phyloP scores from a whole-genome alignment of 306 rosid species.

The Acacia confusa region DNA sequence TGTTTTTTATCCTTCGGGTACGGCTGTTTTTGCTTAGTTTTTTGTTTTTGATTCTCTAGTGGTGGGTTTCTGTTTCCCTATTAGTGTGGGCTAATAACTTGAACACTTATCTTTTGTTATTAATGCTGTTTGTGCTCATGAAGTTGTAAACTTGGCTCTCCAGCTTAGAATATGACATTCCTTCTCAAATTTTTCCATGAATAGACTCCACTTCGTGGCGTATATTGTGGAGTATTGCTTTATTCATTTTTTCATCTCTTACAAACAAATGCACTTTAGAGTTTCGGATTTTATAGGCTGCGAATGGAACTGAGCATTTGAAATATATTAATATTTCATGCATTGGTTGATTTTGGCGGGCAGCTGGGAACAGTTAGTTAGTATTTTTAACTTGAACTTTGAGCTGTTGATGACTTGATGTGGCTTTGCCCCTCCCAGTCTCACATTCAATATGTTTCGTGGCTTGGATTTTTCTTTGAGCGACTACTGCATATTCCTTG shows the following conservation, averaged over 20 bases:
- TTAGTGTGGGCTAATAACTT: neutral
- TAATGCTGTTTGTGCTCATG: neutral
- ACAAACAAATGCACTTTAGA: neutral
- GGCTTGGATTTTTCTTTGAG: neutral
- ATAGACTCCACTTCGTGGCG: neutral
- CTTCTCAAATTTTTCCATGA: neutral
- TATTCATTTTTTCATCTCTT: too few relatives aligned
- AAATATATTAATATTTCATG: neutral
- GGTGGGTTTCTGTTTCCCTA: neutral
- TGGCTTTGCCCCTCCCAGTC: neutral
- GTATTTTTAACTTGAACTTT: neutral
- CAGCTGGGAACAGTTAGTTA: neutral
- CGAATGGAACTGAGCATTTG: neutral
- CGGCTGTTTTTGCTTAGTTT: slow-evolving; percentile 20
- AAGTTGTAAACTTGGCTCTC: neutral
- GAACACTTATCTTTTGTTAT: neutral
- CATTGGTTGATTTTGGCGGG: neutral
- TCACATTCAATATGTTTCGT: neutral
- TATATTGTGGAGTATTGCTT: neutral
- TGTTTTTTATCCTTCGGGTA: neutral
- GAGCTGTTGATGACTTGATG: neutral
- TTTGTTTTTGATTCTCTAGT: neutral
- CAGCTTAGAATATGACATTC: neutral
- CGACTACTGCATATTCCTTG: neutral
- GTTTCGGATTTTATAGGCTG: neutral